These are phyloP conservation scores for Gyromitra esculenta DNA, from an alignment of 2,329 filamentous ascomycete genomes.

Conservation along the genomic window DNA sequence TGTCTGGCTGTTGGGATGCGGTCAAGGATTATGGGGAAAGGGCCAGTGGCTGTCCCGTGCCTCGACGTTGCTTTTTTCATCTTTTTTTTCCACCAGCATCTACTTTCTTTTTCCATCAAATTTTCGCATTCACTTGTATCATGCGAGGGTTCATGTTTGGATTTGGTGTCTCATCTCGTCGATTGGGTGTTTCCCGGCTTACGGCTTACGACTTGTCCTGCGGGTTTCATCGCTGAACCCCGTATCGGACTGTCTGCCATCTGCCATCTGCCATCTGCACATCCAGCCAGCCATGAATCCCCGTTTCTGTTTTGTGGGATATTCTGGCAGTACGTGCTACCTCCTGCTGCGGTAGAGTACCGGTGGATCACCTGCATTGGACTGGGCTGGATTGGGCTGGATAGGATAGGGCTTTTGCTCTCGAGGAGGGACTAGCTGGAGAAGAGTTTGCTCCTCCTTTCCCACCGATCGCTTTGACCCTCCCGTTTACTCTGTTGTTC, in stretches of 20 bases:
- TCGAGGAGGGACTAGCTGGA: not conserved
- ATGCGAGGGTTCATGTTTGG: too few relatives aligned
- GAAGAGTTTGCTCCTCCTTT: slow-evolving; percentile 3
- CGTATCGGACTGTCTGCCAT: not conserved
- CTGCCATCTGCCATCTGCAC: not conserved
- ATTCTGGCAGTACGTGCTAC: not conserved
- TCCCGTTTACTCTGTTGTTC: slow-evolving; percentile 9
- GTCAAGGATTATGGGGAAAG: slow-evolving; percentile 24
- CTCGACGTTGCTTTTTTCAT: slow-evolving; percentile 18
- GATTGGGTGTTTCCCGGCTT: not conserved
- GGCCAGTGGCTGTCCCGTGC: slow-evolving; percentile 47
- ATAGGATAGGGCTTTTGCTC: not conserved
- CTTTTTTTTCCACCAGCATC: not conserved
- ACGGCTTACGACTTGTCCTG: slow-evolving; percentile 1
- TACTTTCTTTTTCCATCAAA: not conserved
- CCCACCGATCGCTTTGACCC: slow-evolving; percentile 38
- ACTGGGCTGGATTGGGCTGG: not conserved
- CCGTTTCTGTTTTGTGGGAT: too few relatives aligned
- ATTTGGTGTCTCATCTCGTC: not conserved
- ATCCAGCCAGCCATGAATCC: not conserved
- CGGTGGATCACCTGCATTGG: not conserved
- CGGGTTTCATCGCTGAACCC: slow-evolving; percentile 1
- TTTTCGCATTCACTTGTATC: not conserved
- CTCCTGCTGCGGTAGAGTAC: not conserved
- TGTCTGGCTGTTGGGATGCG: slow-evolving; percentile 42